Conservation (phyloP, 345 rosid species). For the Gossypium sturtianum region DNA sequence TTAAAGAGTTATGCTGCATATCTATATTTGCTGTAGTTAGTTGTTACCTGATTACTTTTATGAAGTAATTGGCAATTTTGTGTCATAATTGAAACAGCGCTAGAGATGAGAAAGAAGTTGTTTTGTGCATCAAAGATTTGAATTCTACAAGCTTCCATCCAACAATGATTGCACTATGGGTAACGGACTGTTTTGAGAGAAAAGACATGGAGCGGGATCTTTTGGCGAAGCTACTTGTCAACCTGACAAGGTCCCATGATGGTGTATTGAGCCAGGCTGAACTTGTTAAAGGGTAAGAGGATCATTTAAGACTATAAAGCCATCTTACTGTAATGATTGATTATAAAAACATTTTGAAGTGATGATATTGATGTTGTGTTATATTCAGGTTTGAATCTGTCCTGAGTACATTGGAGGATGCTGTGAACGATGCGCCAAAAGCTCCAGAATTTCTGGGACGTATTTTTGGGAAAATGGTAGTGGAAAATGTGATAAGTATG, state of each 20-base stretch:
- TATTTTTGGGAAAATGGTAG: conserved; percentile 52
- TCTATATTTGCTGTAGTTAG: background rate
- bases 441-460: conserved; percentile 81
- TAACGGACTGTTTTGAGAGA: conserved; percentile 91
- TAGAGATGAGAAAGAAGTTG: conserved; percentile 84
- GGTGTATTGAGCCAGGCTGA: conserved; percentile 38
- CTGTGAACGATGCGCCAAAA: conserved; percentile 86
- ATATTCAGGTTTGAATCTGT: conserved; percentile 63
- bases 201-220: conserved; percentile 83
- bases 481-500: conserved; percentile 45
- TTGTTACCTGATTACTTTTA: background rate
- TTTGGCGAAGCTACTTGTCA: conserved; percentile 72
- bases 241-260: conserved; percentile 50
- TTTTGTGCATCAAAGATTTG: conserved; percentile 74
- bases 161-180: conserved; percentile 85
- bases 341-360: background rate
- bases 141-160: conserved; percentile 76
- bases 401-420: conserved; percentile 70
- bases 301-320: background rate
- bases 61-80: background rate
- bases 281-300: conserved; percentile 70
- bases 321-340: background rate
- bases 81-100: conserved; percentile 44
- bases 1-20: background rate
- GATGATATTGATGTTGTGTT: background rate